Base-by-base conservation (phyloP, 768 basidiomycete genomes). In the Serendipita indica region DNA sequence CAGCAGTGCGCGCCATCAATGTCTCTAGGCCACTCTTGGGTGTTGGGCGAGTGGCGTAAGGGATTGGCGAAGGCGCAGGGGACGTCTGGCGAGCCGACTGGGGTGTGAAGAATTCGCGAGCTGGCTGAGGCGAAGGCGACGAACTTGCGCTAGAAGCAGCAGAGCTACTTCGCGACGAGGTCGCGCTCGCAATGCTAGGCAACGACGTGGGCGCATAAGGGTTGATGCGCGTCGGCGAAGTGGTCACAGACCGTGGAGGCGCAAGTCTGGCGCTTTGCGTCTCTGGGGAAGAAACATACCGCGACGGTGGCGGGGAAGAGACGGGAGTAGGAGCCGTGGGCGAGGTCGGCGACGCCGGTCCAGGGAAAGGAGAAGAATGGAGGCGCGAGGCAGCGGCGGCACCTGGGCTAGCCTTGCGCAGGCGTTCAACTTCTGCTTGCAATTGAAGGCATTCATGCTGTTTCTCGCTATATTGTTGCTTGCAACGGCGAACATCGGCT, bases 391-490 rank as follows among this genome's bases (percentile, higher is more conserved):
- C 39, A 37, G 41, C 22, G 59, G 16, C 62, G 32, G 62, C 60
- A 25, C 37, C 32, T 41, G 33, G 56, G 45, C 57, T 25, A 54
- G 10, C 56, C 37, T 41, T 64, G 46, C 63, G 58, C 58, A 56
- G 61, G 49, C 62, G 43, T 54, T 57, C 58, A 68, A 87, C 86
- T 78, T 81, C 71, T 79, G 79, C 67, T 25, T n/a, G 49, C 20
- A 54, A 30, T 28, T 54, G 49, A 10, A 18, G 16, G 30, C 20
- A 22, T 30, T 54, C 49, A 28, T 54, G 49, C n/a, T 25, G 30
- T n/a, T 54, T 54, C 30, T 54, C 49, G 1, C 49, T 27, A 1
- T 20, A 22, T n/a, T 54, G 49, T 54, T 20, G 22, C n/a, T 33
- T 54, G 2, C 16, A 16, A 4, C 49, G 20, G 20, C 22, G 12